Base-by-base conservation (phyloP, 495 filamentous ascomycete species). In the Penicillium psychrofluorescens region DNA sequence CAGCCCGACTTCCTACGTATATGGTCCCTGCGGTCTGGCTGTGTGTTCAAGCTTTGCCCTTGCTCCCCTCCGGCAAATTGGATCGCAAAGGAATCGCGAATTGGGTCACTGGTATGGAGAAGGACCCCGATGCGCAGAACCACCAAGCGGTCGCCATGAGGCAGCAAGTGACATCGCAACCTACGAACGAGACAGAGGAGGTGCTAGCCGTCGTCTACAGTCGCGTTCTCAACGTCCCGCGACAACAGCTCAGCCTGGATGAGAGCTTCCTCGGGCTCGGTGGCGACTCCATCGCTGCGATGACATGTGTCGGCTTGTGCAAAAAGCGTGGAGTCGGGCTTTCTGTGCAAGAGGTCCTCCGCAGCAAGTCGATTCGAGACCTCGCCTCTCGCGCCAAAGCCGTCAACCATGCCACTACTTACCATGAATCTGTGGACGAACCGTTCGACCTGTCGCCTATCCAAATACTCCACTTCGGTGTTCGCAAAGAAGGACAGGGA, bases 281-380 rank as follows among this genome's bases (percentile, higher is more conserved):
- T 11, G 83, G 83, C 33, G 83, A 87, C 48, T 86, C 82, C 1
- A 83, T 87, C 38, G 73, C 76, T 9, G 82, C 82, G 1, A 86
- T 87, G 74, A 81, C 80, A 8, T 80, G 79, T 12, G 71, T 78
- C 48, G 72, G 72, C 11, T 55, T 64, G 11, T 71, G 67, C 46
- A 75, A 70, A 50, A 71, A 70, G 53, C 58, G 71, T 31, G 72
- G 73, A 2, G 52, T 83, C 38, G 64, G 70, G 6, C 45, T 84
- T 7, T 79, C 72, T 6, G 80, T 84, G 5, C 68, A 73, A 38
- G 68, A 74, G 13, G 53, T 76, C 1, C 54, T 77, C 10, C 72
- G 64, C 16, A 67, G 68, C 47, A 69, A 64, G 36, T 74, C 71
- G 1, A 68, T 77, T 29, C 53, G 48, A 14, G 68, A 71, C 8